Evolutionary conservation across 2,329 filamentous ascomycete genomes (phyloP).

Genomic region (Aspergillus sp.): DNA sequence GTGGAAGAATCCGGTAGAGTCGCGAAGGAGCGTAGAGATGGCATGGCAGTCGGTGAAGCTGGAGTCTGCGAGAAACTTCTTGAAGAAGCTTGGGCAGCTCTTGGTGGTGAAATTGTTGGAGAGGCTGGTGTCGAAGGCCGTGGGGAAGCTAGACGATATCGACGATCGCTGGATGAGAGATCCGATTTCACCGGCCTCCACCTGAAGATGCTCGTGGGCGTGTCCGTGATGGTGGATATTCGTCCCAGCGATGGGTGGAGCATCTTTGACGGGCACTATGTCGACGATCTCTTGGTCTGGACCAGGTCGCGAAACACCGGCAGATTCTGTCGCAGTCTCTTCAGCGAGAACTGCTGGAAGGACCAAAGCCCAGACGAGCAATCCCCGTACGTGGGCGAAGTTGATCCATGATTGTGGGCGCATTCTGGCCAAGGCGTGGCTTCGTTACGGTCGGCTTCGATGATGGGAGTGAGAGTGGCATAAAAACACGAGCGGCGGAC

Average conservation of each 20-base stretch:
- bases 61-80: slow-evolving; percentile 62
- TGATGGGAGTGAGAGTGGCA: background rate
- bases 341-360: slow-evolving; percentile 1
- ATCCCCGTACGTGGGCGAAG: background rate
- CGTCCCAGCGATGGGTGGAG: slow-evolving; percentile 8
- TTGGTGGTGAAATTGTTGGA: slow-evolving; percentile 60
- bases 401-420: background rate
- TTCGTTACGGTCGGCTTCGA: slow-evolving; percentile 10
- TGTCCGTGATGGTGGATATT: slow-evolving; percentile 3
- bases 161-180: background rate
- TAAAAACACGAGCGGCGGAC: slow-evolving; percentile 3
- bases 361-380: background rate
- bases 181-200: background rate
- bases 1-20: slow-evolving; percentile 81
- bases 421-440: slow-evolving; percentile 6
- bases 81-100: slow-evolving; percentile 59
- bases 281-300: slow-evolving; percentile 10
- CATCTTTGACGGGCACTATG: background rate
- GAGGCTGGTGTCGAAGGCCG: slow-evolving; percentile 66
- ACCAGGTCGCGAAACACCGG: background rate
- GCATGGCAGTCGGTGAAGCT: slow-evolving; percentile 76
- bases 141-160: slow-evolving; percentile 48
- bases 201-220: background rate
- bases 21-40: slow-evolving; percentile 80
- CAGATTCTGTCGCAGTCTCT: background rate